Evolutionary conservation across 148 eudicot species (phyloP).

Genomic region (Nyssa sinensis): DNA sequence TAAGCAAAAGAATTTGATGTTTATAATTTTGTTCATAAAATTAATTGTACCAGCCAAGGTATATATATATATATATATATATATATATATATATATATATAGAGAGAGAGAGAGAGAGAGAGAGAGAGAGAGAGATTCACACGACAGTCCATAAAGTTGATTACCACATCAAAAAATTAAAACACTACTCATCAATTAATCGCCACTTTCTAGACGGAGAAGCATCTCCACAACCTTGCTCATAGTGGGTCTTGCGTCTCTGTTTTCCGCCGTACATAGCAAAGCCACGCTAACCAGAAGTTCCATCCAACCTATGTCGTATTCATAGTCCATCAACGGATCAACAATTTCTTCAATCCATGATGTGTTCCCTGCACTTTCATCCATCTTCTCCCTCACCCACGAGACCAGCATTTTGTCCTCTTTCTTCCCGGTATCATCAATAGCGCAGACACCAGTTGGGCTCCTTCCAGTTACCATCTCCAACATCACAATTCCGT

Average conservation of each 20-base stretch:
- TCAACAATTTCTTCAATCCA: neutral
- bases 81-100: too few species aligned
- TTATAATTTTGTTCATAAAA: too few species aligned
- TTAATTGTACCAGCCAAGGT: too few species aligned
- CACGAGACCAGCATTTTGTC: neutral
- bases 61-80: too few species aligned
- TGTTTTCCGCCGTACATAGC: neutral
- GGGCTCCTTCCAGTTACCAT: conserved; percentile 11
- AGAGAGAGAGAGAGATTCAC: too few species aligned
- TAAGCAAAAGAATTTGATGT: too few species aligned
- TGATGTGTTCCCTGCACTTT: neutral
- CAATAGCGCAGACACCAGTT: neutral
- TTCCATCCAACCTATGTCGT: neutral
- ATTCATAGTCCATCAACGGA: neutral
- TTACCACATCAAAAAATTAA: too few species aligned
- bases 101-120: too few species aligned
- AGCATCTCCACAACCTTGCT: neutral
- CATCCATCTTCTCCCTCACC: neutral
- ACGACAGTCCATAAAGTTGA: too few species aligned
- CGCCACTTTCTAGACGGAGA: neutral
- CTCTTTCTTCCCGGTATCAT: neutral
- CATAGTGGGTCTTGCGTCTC: conserved; percentile 15
- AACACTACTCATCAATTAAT: too few species aligned
- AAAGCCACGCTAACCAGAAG: neutral
- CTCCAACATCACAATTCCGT: conserved; percentile 10